Evolutionary conservation across 306 rosid genomes (phyloP).

Genomic region (Rosa rugosa): DNA sequence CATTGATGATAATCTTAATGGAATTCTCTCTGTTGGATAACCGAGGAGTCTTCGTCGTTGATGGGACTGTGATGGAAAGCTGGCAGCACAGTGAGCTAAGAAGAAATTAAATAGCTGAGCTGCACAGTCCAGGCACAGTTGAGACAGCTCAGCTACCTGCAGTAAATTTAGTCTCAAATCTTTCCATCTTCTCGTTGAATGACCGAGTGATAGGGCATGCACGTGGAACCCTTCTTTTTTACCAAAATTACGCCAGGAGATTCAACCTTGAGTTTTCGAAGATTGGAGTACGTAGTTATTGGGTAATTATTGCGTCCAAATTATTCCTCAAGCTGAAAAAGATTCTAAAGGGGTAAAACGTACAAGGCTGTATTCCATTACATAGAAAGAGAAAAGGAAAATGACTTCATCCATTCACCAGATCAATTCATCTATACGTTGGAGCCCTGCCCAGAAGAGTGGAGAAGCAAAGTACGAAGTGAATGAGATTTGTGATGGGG

Average conservation of each 20-base stretch:
- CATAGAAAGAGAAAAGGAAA: background rate
- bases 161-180: slow-evolving; percentile 5
- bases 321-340: background rate
- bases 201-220: background rate
- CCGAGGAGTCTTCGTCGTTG: slow-evolving; percentile 17
- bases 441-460: background rate
- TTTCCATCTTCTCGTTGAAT: background rate
- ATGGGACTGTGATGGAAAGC: slow-evolving; percentile 36
- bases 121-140: slow-evolving; percentile 13
- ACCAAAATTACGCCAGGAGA: slow-evolving; percentile 11
- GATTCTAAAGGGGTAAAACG: background rate
- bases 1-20: background rate
- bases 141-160: background rate
- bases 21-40: slow-evolving; percentile 7
- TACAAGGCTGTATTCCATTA: slow-evolving; percentile 3
- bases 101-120: slow-evolving; percentile 8
- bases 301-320: slow-evolving; percentile 10
- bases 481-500: background rate
- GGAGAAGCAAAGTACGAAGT: background rate
- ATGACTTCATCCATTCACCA: background rate
- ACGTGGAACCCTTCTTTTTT: slow-evolving; percentile 10
- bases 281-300: background rate
- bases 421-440: background rate
- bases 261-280: background rate
- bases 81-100: slow-evolving; percentile 38